These are phyloP conservation scores for Skeletonema costatum DNA, from an alignment of 108 stramenopile genomes.

Conservation along the genomic window DNA sequence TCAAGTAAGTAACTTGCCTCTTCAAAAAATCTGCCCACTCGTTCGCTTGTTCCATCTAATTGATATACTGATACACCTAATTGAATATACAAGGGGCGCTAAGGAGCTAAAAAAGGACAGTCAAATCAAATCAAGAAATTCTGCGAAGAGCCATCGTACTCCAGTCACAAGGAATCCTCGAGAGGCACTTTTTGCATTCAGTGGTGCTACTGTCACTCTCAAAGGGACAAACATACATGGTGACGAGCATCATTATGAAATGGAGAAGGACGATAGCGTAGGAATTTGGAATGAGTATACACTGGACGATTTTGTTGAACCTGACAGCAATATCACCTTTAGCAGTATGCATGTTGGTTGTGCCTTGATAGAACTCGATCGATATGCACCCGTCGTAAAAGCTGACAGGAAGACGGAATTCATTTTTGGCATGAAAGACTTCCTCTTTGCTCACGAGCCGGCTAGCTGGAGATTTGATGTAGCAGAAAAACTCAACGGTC, in stretches of 20 bases:
- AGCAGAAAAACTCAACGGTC: conserved; percentile 24
- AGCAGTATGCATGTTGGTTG: conserved; percentile 44
- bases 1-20: conserved; percentile 12
- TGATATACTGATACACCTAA: background rate
- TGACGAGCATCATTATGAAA: conserved; percentile 26
- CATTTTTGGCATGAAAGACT: conserved; percentile 42
- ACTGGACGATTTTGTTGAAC: conserved; percentile 36
- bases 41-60: background rate
- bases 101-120: conserved; percentile 35
- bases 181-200: conserved; percentile 11
- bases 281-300: conserved; percentile 21
- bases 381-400: conserved; percentile 39
- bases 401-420: conserved; percentile 43
- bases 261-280: conserved; percentile 18
- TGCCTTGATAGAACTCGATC: conserved; percentile 38
- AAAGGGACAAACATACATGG: conserved; percentile 24
- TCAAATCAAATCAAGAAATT: conserved; percentile 14
- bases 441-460: conserved; percentile 46
- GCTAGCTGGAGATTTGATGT: conserved; percentile 42
- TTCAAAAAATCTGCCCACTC: background rate
- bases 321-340: conserved; percentile 36
- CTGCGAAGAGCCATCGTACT: background rate
- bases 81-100: conserved; percentile 16
- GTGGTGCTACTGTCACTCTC: conserved; percentile 21
- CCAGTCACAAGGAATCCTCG: conserved; percentile 20